Evolutionary conservation across 305 asterid genomes (phyloP).

Genomic region (Fraxinus albicans): DNA sequence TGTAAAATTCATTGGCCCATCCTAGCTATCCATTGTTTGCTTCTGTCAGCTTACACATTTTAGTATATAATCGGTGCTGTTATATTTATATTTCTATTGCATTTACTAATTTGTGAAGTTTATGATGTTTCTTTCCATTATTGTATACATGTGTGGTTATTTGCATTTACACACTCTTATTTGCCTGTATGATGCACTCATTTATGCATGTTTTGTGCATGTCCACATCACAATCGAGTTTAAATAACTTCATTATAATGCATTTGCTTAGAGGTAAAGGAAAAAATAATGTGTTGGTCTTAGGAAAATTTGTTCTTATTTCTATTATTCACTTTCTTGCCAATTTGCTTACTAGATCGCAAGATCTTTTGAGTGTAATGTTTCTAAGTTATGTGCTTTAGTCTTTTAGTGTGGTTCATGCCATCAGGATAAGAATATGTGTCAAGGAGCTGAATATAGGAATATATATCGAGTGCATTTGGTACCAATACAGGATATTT

Average conservation of each 20-base stretch:
- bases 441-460: not conserved
- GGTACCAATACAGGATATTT: not conserved
- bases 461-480: not conserved
- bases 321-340: not conserved
- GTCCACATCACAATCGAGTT: not conserved
- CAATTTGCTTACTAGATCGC: not conserved
- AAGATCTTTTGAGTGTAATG: not conserved
- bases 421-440: not conserved
- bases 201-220: slow-evolving; percentile 3
- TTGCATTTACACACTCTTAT: not conserved
- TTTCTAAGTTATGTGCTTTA: not conserved
- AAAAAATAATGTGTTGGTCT: not conserved
- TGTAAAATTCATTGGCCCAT: not conserved
- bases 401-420: not conserved
- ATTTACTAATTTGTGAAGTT: slow-evolving; percentile 11
- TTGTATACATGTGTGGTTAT: not conserved
- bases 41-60: slow-evolving; percentile 6
- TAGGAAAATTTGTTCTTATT: not conserved
- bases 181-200: slow-evolving; percentile 1
- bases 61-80: not conserved
- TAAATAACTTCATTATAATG: not conserved
- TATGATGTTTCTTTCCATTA: not conserved
- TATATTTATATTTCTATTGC: slow-evolving; percentile 8
- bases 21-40: slow-evolving; percentile 16
- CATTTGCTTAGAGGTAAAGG: not conserved